phyloP scores from a whole-genome alignment of 176 grass and related monocot species.

The Oryza meridionalis region DNA sequence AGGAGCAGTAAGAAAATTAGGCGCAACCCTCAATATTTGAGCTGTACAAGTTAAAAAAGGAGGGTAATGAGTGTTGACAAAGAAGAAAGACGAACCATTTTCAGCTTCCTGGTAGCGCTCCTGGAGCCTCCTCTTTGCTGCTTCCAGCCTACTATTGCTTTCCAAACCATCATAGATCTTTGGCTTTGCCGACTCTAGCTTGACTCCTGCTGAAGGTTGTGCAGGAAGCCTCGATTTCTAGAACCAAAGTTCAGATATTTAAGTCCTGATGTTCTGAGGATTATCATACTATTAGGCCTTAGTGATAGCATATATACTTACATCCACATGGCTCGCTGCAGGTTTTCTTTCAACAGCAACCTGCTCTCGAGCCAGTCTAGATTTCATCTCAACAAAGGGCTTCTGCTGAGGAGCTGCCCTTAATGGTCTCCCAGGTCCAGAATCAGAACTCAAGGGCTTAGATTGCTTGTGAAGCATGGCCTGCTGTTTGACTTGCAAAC shows the following conservation, averaged over 20 bases:
- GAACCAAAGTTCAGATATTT: conserved; percentile 39
- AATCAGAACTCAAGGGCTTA: conserved; percentile 47
- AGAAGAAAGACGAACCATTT: conserved; percentile 65
- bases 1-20: conserved; percentile 1
- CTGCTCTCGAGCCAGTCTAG: conserved; percentile 37
- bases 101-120: conserved; percentile 89
- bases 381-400: conserved; percentile 38
- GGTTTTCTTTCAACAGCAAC: conserved; percentile 54
- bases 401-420: conserved; percentile 47
- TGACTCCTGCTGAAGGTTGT: conserved; percentile 51
- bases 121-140: conserved; percentile 83
- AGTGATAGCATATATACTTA: conserved; percentile 58
- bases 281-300: conserved; percentile 16
- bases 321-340: conserved; percentile 46
- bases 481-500: conserved; percentile 41
- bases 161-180: conserved; percentile 57
- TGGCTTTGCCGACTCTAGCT: conserved; percentile 47
- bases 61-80: neutral
- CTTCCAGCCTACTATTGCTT: conserved; percentile 68
- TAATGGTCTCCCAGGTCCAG: conserved; percentile 48
- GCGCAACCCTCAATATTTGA: conserved; percentile 28
- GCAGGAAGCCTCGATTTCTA: conserved; percentile 60
- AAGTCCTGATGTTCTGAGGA: conserved; percentile 29
- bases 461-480: conserved; percentile 42
- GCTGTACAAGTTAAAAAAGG: neutral